Base-by-base conservation (phyloP, 495 filamentous ascomycete genomes). In the Penicillium cataractarum region DNA sequence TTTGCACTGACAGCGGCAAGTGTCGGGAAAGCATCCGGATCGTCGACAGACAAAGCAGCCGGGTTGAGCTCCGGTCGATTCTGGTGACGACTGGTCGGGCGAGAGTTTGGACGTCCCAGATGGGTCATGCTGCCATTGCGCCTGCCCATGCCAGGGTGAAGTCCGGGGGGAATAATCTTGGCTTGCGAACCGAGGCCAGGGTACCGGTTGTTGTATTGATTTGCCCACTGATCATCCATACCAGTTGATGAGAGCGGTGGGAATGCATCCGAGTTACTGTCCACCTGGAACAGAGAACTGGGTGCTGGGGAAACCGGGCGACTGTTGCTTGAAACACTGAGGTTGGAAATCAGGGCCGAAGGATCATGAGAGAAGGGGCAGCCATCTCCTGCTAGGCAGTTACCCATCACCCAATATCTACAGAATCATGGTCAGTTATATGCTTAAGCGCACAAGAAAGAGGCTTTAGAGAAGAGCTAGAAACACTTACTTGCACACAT, bases 281-380 rank as follows among this genome's bases (percentile, higher is more conserved):
- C 96, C 62, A 97, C 82, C 62, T 96, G 92, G 66, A 97, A 89
- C 59, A 87, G 88, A 13, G 74, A 65, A 21, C 70, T 68, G 10
- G 55, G 42, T 80, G 55, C 85, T 85, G 59, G 71, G 39, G 70
- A 71, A 15, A 54, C 62, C 24, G 58, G 65, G 13, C 62, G 79
- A 59, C 79, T 83, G 50, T 82, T 83, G 42, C 89, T 87, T 46
- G 85, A 83, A 24, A 93, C 72, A 61, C 82, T 84, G 35, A 93
- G 80, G 55, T 83, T 85, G 66, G 86, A 89, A 62, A 91, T 81
- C n/a, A 92, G 82, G 62, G 88, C 83, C 5, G 93, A 87, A 10
- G 96, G 96, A 67, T 99, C 96, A 72, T 99, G 96, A 12, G 94
- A 97, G 81, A 99, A 99, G 60, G 97, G 89, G 76, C 96, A 99